These are phyloP conservation scores for Cubamyces lactineus DNA, from an alignment of 768 basidiomycete genomes.

Conservation along the genomic window DNA sequence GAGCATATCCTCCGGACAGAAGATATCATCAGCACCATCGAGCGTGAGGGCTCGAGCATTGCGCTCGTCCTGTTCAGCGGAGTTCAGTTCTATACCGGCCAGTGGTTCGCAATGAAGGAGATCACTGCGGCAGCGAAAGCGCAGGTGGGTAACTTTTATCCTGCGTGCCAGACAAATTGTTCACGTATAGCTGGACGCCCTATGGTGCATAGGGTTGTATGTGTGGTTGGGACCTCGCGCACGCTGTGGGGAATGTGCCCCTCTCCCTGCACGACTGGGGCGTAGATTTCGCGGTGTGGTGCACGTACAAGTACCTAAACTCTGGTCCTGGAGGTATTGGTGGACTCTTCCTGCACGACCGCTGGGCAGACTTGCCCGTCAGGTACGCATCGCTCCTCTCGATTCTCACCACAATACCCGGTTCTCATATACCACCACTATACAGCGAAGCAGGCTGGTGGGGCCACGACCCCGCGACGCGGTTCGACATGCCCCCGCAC, in stretches of 20 bases:
- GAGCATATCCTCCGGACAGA: constrained; percentile 86
- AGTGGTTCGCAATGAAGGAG: constrained; percentile 85
- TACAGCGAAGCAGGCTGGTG: constrained; percentile 94
- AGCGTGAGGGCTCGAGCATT: constrained; percentile 72
- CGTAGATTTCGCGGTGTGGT: constrained; percentile 98
- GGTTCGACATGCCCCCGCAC: constrained; percentile 85
- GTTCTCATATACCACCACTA: neutral
- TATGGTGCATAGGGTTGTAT: constrained; percentile 75
- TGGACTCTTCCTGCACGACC: constrained; percentile 88
- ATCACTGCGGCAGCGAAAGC: constrained; percentile 86
- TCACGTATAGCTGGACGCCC: too few relatives aligned
- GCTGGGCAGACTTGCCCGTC: constrained; percentile 75
- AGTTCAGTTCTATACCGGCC: constrained; percentile 97
- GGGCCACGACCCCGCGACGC: constrained; percentile 87
- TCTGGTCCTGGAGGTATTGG: constrained; percentile 96
- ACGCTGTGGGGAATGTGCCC: constrained; percentile 93
- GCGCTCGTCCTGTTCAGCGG: constrained; percentile 93
- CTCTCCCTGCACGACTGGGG: constrained; percentile 89
- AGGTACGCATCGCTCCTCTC: constrained; percentile 29
- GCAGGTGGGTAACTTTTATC: constrained; percentile 52
- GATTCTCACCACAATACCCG: too few relatives aligned
- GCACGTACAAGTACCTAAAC: constrained; percentile 98
- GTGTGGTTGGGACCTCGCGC: constrained; percentile 96
- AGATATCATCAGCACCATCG: constrained; percentile 81
- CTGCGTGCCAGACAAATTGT: too few relatives aligned